Base-by-base conservation (phyloP, 2,329 filamentous ascomycete genomes). In the Colletotrichum magnum region DNA sequence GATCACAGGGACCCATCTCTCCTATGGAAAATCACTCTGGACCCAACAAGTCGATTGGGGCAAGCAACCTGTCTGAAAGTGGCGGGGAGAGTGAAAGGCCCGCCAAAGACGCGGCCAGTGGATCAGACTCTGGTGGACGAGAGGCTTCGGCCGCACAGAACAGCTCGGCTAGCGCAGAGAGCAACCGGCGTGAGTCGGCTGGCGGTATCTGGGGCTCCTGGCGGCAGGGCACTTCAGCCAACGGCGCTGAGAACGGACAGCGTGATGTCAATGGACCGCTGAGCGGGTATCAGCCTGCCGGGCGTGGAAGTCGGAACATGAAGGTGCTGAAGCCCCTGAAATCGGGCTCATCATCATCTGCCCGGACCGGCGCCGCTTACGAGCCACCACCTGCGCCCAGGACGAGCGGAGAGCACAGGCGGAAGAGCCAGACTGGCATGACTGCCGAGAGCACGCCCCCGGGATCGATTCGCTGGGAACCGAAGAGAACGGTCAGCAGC, bases 241-340 rank as follows among this genome's bases (percentile, higher is more conserved):
- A 83, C 60, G 84, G 85, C 6, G 76, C 82, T 58, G 90, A 92
- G 50, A 85, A 84, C 74, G 81, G 83, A 10, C 77, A 79, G n/a
- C 87, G 84, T 65, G 88, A 89, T 70, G 84, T 81, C 72, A 70
- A 70, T n/a, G 80, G 81, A 2, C 86, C 86, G 62, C 79, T 88
- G 72, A 91, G 89, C 74, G 90, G 90, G 28, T 94, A 94, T 76
- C 92, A 94, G 77, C 91, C 91, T 74, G 85, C 91, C 72, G 81
- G 89, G 76, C 85, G 90, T 56, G 81, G 83, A 18, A 82, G 86
- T 16, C 89, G 92, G 58, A 91, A 90, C 58, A 98, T 98, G 92
- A 98, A 97, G 83, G 92, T 98, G 2, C 85, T 98, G 60, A 94
- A 94, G 76, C 91, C 95, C 1, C 87, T 87, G 64, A 96, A 94